phyloP scores from a whole-genome alignment of 2,329 filamentous ascomycete genomes.

The Penicillium sp. region DNA sequence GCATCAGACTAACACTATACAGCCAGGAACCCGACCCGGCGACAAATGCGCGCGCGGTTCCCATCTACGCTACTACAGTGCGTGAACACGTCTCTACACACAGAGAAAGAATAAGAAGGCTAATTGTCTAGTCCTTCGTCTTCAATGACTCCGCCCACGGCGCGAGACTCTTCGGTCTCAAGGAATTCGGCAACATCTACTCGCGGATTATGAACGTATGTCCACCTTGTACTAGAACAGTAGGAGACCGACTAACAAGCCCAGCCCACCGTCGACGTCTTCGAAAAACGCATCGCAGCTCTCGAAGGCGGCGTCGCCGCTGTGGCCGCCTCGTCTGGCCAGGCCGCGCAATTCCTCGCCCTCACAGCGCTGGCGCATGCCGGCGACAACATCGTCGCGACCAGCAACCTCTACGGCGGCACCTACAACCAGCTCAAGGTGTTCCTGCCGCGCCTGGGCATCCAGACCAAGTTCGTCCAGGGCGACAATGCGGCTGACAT shows the following conservation, averaged over 20 bases:
- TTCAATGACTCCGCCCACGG: slow-evolving; percentile 98
- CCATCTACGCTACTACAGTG: slow-evolving; percentile 90
- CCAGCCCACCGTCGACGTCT: slow-evolving; percentile 87
- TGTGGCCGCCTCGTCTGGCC: slow-evolving; percentile 78
- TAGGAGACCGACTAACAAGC: not conserved
- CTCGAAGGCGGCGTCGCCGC: slow-evolving; percentile 88
- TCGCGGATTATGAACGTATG: slow-evolving; percentile 89
- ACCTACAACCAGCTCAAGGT: slow-evolving; percentile 99
- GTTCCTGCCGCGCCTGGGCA: slow-evolving; percentile 77
- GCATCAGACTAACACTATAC: not conserved
- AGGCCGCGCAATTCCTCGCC: slow-evolving; percentile 88
- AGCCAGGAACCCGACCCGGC: slow-evolving; percentile 76
- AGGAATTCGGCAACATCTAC: slow-evolving; percentile 98
- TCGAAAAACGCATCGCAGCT: slow-evolving; percentile 94
- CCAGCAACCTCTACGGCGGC: slow-evolving; percentile 86
- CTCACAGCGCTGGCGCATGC: slow-evolving; percentile 77
- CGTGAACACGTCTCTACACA: slow-evolving; percentile 14
- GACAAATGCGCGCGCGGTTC: slow-evolving; percentile 85
- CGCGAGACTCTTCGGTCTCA: slow-evolving; percentile 90
- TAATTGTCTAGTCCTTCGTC: slow-evolving; percentile 63
- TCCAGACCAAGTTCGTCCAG: slow-evolving; percentile 80
- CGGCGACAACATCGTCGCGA: slow-evolving; percentile 91
- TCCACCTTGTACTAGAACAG: slow-evolving; percentile 14
- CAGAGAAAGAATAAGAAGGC: not conserved
- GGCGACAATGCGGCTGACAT: slow-evolving; percentile 78